These are phyloP conservation scores for Dendrobium huoshanense DNA, from an alignment of 106 monocot species.

Conservation along the genomic window DNA sequence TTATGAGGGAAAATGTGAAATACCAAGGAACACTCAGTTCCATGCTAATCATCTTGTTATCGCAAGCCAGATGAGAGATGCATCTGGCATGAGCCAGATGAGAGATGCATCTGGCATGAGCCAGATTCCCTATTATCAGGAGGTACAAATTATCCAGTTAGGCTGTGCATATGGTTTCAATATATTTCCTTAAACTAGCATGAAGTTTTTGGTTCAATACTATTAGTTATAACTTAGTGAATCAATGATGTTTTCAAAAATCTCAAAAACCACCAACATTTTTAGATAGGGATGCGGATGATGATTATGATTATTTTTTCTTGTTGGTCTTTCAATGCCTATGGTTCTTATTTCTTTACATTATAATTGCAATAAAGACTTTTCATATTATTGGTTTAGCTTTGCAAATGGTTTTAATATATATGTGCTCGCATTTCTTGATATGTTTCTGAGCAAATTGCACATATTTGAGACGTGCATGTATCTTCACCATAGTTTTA, in stretches of 20 bases:
- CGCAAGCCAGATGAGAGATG: not conserved
- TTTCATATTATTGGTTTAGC: not conserved
- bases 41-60: not conserved
- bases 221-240: not conserved
- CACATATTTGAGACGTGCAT: not conserved
- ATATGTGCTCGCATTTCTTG: not conserved
- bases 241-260: not conserved
- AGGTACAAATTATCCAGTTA: conserved; percentile 13
- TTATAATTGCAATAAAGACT: not conserved
- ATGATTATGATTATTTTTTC: not conserved
- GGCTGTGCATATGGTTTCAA: not conserved
- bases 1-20: not conserved
- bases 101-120: conserved; percentile 8
- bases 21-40: not conserved
- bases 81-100: conserved; percentile 11
- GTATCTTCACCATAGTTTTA: not conserved
- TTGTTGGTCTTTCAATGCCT: not conserved
- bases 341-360: not conserved
- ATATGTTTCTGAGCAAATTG: not conserved
- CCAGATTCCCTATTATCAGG: conserved; percentile 18
- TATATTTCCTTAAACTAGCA: not conserved
- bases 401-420: not conserved
- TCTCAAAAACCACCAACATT: not conserved
- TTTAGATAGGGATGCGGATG: not conserved
- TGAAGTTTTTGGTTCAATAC: not conserved